These are phyloP conservation scores for Entrophospora sp. DNA, from an alignment of 192 early-diverging fungal species.

Conservation along the genomic window DNA sequence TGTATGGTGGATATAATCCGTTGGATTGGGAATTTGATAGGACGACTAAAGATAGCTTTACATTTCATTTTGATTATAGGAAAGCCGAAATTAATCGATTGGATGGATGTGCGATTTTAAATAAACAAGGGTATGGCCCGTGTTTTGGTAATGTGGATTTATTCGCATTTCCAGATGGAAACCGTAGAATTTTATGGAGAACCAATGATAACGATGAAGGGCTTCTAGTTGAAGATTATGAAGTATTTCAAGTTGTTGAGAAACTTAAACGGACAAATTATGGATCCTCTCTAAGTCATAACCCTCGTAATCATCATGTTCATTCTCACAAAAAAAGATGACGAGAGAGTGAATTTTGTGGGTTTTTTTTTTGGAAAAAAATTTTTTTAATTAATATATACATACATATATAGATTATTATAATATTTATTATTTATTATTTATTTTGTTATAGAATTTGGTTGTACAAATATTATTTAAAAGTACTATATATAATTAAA, in stretches of 20 bases:
- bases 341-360: background rate
- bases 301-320: no score
- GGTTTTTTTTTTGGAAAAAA: background rate
- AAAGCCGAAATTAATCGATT: background rate
- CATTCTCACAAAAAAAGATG: background rate
- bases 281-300: background rate
- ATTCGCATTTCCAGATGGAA: background rate
- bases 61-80: background rate
- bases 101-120: background rate
- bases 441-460: no score
- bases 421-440: background rate
- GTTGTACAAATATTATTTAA: no score
- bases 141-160: background rate
- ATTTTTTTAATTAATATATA: background rate
- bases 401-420: background rate
- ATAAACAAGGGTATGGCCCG: background rate
- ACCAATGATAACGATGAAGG: background rate
- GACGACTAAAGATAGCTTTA: background rate
- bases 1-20: slow-evolving; percentile 11
- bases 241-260: slow-evolving; percentile 3
- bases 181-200: background rate
- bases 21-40: slow-evolving; percentile 7
- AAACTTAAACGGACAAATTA: background rate
- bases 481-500: no score
- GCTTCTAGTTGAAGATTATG: background rate